These are phyloP conservation scores for Rhododendron ferrugineum DNA, from an alignment of 148 eudicot species.

Conservation along the genomic window DNA sequence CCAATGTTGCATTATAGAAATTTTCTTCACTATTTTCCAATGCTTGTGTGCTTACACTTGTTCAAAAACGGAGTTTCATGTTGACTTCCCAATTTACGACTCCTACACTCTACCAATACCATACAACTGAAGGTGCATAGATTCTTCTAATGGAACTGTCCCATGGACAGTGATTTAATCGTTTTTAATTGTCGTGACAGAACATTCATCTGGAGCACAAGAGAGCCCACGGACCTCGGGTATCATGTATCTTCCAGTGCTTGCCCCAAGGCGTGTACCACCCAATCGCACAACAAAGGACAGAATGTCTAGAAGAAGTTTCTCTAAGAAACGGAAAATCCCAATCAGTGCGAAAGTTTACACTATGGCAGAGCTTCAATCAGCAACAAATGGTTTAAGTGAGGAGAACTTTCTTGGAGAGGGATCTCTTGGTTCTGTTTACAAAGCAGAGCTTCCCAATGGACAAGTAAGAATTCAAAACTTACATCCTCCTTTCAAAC, in stretches of 20 bases:
- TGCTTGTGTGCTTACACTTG: neutral
- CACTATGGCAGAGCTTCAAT: slow-evolving; percentile 62
- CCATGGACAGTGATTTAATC: neutral
- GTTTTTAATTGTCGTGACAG: slow-evolving; percentile 5
- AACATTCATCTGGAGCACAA: slow-evolving; percentile 34
- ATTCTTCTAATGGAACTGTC: neutral
- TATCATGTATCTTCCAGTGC: slow-evolving; percentile 41
- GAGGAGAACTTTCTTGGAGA: slow-evolving; percentile 73
- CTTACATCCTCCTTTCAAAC: neutral
- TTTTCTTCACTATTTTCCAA: neutral
- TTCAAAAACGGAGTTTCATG: neutral
- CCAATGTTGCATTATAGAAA: neutral
- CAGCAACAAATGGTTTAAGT: slow-evolving; percentile 73
- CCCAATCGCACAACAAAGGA: slow-evolving; percentile 30
- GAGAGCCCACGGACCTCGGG: slow-evolving; percentile 34
- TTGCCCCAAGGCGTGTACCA: slow-evolving; percentile 40
- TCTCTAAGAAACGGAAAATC: slow-evolving; percentile 44
- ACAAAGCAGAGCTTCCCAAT: slow-evolving; percentile 73
- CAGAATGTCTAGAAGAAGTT: slow-evolving; percentile 47
- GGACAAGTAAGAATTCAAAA: slow-evolving; percentile 48
- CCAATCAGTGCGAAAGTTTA: slow-evolving; percentile 64
- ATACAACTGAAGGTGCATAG: neutral
- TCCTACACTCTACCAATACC: neutral
- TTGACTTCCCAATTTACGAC: neutral
- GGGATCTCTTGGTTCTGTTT: slow-evolving; percentile 95